Evolutionary conservation across 768 basidiomycete genomes (phyloP).

Genomic region (Phlebiopsis flavidoalba): DNA sequence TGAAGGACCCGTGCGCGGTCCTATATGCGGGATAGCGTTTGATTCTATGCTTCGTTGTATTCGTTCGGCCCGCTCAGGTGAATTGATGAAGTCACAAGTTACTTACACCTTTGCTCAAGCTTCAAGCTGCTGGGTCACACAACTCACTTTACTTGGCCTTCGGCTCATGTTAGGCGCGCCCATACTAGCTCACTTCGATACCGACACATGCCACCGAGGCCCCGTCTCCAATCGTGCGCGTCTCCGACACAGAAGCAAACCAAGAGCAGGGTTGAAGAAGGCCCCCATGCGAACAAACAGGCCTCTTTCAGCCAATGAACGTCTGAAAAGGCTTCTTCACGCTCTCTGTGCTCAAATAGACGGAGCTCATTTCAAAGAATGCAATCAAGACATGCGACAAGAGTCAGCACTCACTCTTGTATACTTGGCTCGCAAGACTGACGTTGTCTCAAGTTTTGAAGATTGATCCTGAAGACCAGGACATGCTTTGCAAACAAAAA

Average conservation of each 20-base stretch:
- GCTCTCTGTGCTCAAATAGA: conserved; percentile 83
- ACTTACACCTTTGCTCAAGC: too few relatives aligned
- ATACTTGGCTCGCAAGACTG: conserved; percentile 12
- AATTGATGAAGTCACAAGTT: too few relatives aligned
- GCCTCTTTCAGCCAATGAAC: conserved; percentile 27
- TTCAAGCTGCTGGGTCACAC: too few relatives aligned
- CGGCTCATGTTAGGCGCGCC: not conserved
- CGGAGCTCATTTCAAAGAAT: conserved; percentile 76
- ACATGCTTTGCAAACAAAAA: conserved; percentile 78
- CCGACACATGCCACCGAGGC: conserved; percentile 9
- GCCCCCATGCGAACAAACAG: conserved; percentile 27
- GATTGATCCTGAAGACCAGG: conserved; percentile 58
- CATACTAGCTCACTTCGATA: not conserved
- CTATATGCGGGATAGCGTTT: not conserved
- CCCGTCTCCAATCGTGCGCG: not conserved
- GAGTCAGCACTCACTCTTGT: conserved; percentile 46
- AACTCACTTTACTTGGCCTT: not conserved
- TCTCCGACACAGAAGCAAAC: not conserved
- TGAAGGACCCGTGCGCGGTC: not conserved
- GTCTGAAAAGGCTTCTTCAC: conserved; percentile 61
- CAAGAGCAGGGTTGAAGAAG: conserved; percentile 8
- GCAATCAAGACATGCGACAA: conserved; percentile 92
- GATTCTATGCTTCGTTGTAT: not conserved
- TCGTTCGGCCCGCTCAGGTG: too few relatives aligned
- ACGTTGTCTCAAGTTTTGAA: conserved; percentile 53